Base-by-base conservation (phyloP, 345 rosid species). In the Acer negundo region DNA sequence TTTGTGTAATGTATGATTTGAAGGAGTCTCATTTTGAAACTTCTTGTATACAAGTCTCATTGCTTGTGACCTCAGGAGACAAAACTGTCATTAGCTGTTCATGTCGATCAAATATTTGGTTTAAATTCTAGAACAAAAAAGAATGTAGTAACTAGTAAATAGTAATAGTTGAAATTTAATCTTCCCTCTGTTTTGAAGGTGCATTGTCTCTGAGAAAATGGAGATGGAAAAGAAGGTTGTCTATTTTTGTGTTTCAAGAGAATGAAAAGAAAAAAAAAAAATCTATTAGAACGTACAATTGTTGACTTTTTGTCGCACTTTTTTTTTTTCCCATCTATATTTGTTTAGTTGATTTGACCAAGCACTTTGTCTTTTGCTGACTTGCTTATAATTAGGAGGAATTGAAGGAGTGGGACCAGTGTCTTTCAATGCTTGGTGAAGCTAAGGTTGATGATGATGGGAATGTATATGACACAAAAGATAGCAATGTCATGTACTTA, bases 351-450 rank as follows among this genome's bases (percentile, higher is more conserved):
- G 44, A 49, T 31, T n/a, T 22, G 20, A 19, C n/a, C 28, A 19
- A 10, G 11, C 47, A 2, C 24, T 51, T 31, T 75, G 17, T 49
- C 9, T 31, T 63, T 12, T 26, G n/a, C 40, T 66, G 20, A 49
- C 20, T 2, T 62, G 35, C 80, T 63, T 72, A 56, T 78, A 28
- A 67, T 58, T 83, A 94, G 99, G 98, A 96, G 85, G 98, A 95
- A 80, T 80, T 95, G 77, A 95, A 91, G 81, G 99, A 95, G 81
- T 93, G 99, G 99, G 98, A 96, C 79, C 97, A 94, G 78, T 94
- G 99, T 80, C 87, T 96, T 10, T 79, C 73, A 72, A 94, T 91
- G 94, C 91, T 94, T 12, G 95, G 99, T 23, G 99, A 92, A 23
- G 97, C 92, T 6, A 92, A 89, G 81, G 93, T 92, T 76, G 99